These are phyloP conservation scores for Daldinia loculata DNA, from an alignment of 495 filamentous ascomycete species.

Conservation along the genomic window DNA sequence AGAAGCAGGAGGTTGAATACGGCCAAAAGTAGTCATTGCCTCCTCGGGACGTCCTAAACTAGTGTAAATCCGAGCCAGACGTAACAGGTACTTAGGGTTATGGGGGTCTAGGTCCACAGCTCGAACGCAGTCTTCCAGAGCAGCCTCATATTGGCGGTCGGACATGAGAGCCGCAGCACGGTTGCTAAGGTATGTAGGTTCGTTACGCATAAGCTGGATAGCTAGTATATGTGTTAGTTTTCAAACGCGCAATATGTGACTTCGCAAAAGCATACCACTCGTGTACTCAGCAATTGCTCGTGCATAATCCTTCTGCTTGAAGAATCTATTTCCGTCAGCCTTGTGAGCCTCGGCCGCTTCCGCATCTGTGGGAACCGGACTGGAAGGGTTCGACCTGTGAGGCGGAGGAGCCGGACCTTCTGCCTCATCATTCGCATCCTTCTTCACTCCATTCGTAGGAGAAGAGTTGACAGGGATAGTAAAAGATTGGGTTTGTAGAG, in stretches of 20 bases:
- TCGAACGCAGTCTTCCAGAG: slow-evolving; percentile 82
- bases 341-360: slow-evolving; percentile 90
- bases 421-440: slow-evolving; percentile 46
- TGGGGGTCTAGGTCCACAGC: slow-evolving; percentile 82
- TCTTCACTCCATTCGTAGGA: slow-evolving; percentile 48
- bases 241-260: neutral
- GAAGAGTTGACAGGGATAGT: slow-evolving; percentile 44
- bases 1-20: slow-evolving; percentile 77
- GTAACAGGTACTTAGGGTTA: slow-evolving; percentile 86
- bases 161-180: slow-evolving; percentile 93
- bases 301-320: slow-evolving; percentile 87
- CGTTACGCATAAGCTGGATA: slow-evolving; percentile 78
- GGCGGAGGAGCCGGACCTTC: slow-evolving; percentile 81
- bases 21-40: slow-evolving; percentile 78
- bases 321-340: slow-evolving; percentile 91
- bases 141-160: slow-evolving; percentile 75
- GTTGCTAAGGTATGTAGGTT: slow-evolving; percentile 92
- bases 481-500: slow-evolving; percentile 43
- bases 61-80: slow-evolving; percentile 87
- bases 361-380: slow-evolving; percentile 61
- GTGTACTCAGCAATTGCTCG: slow-evolving; percentile 91
- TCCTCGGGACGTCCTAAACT: slow-evolving; percentile 84
- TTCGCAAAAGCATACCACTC: slow-evolving; percentile 69
- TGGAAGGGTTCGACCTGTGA: slow-evolving; percentile 71
- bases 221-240: slow-evolving; percentile 61